phyloP scores from a whole-genome alignment of 768 basidiomycete genomes.

The Amanita thiersii region DNA sequence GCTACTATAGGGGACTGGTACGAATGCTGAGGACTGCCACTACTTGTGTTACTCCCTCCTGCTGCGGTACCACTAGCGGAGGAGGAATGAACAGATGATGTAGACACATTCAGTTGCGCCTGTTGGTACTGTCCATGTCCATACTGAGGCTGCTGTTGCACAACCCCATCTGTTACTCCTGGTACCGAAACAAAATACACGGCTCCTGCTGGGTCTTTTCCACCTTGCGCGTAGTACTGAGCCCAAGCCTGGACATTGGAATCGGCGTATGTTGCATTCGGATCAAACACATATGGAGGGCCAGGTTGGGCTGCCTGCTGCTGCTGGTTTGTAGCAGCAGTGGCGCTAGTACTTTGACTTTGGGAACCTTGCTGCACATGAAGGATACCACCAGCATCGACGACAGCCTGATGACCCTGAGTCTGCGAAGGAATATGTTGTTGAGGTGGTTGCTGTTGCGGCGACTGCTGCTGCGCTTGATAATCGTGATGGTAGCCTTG shows the following conservation, averaged over 20 bases:
- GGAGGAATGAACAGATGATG: not conserved
- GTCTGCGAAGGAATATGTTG: constrained; percentile 14
- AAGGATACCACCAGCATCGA: not conserved
- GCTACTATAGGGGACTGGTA: not conserved
- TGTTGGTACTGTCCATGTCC: constrained; percentile 11
- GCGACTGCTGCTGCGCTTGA: constrained; percentile 13
- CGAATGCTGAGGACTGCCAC: constrained; percentile 1
- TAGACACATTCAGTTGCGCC: constrained; percentile 15
- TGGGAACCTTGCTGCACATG: constrained; percentile 18
- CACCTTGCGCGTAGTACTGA: constrained; percentile 76
- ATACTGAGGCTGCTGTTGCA: constrained; percentile 11
- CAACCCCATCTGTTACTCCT: constrained; percentile 48
- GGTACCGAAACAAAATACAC: constrained; percentile 80
- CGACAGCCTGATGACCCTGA: constrained; percentile 13
- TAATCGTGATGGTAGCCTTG: constrained; percentile 13
- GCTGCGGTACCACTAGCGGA: not conserved
- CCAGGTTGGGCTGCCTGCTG: constrained; percentile 23
- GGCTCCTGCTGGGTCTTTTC: constrained; percentile 61
- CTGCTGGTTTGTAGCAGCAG: constrained; percentile 8
- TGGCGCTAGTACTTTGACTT: constrained; percentile 6
- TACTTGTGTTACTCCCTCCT: not conserved
- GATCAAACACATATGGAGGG: constrained; percentile 55
- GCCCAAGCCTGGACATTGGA: constrained; percentile 84
- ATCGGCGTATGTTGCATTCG: constrained; percentile 61
- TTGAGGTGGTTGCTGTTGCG: constrained; percentile 4